Evolutionary conservation across 1,139 yeast species (phyloP), one percentile per base, ranked within the genome.

Genomic region (Diutina ranongensis): DNA sequence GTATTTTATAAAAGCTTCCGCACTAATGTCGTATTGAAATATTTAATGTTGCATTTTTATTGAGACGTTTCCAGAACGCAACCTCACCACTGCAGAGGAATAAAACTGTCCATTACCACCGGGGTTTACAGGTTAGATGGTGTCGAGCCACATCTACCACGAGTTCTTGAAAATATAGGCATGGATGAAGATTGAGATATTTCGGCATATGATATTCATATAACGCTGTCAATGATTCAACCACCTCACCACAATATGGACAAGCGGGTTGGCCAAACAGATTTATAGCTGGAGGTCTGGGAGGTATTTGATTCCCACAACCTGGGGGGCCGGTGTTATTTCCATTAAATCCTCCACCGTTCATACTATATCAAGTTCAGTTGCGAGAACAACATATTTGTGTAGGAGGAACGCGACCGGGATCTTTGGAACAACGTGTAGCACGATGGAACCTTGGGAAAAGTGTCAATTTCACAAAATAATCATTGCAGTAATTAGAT

Each of bases 161-260:
- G 18, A 35, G 21, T n/a, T 35, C 40, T 13, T 35, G 40, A 20
- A 27, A 35, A 20, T 35, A 35, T 35, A 35, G 28, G n/a, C 40
- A 35, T 5, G 40, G 40, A 20, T 35, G 40, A 10, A 35, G n/a
- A 13, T 35, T 35, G 16, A 35, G 22, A 12, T 35, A 28, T 20
- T 8, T 20, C 7, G 40, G 40, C 28, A 35, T 35, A 18, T 35
- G 40, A 28, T 35, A 35, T n/a, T 35, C 40, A n/a, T 35, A 35
- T 10, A 35, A n/a, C 16, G n/a, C 22, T 9, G 21, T 15, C 13
- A 35, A 21, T 16, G 40, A 35, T 3, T 27, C 27, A 5, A 35
- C 40, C 27, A 19, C 28, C 13, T 20, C 40, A 21, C 40, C 40
- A 35, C 40, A 35, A 35, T 35, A 35, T 5, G 40, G 40, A 35